phyloP scores from a whole-genome alignment of 495 filamentous ascomycete species.

The Trichoderma reesei region DNA sequence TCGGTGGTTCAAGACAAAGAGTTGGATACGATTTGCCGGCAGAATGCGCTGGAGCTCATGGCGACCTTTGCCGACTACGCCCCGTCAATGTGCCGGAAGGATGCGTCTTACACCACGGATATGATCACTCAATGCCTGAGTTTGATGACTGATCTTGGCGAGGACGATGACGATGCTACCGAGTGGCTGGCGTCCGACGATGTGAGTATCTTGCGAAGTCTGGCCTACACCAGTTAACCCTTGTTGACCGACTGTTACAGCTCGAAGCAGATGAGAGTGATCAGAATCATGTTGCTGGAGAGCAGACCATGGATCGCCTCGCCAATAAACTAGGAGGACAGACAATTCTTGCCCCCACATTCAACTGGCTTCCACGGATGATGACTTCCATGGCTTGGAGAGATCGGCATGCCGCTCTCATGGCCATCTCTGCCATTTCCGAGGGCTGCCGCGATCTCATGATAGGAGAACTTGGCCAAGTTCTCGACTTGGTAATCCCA shows the following conservation, averaged over 20 bases:
- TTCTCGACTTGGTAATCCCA: slow-evolving; percentile 86
- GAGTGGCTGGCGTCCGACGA: slow-evolving; percentile 95
- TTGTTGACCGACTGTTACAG: slow-evolving; percentile 26
- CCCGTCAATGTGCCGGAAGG: slow-evolving; percentile 88
- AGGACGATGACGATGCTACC: slow-evolving; percentile 86
- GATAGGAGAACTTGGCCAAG: slow-evolving; percentile 86
- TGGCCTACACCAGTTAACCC: no score
- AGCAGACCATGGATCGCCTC: slow-evolving; percentile 96
- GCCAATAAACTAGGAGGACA: slow-evolving; percentile 93
- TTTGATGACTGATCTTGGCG: slow-evolving; percentile 96
- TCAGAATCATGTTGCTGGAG: slow-evolving; percentile 93
- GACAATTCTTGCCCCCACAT: slow-evolving; percentile 83
- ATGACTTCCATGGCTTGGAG: slow-evolving; percentile 92
- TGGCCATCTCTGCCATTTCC: slow-evolving; percentile 98
- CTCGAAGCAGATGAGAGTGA: slow-evolving; percentile 94
- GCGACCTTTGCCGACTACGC: slow-evolving; percentile 95
- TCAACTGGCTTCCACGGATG: slow-evolving; percentile 95
- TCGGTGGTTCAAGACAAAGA: slow-evolving; percentile 94
- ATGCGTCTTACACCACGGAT: slow-evolving; percentile 75
- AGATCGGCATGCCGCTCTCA: slow-evolving; percentile 92
- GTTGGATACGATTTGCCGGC: slow-evolving; percentile 74
- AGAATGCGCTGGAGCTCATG: slow-evolving; percentile 95
- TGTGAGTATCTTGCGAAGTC: slow-evolving; percentile 38
- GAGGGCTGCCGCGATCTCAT: slow-evolving; percentile 95
- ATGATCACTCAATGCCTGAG: slow-evolving; percentile 99